These are phyloP conservation scores for Arachis hypogaea DNA, from an alignment of 306 rosid species.

Conservation along the genomic window DNA sequence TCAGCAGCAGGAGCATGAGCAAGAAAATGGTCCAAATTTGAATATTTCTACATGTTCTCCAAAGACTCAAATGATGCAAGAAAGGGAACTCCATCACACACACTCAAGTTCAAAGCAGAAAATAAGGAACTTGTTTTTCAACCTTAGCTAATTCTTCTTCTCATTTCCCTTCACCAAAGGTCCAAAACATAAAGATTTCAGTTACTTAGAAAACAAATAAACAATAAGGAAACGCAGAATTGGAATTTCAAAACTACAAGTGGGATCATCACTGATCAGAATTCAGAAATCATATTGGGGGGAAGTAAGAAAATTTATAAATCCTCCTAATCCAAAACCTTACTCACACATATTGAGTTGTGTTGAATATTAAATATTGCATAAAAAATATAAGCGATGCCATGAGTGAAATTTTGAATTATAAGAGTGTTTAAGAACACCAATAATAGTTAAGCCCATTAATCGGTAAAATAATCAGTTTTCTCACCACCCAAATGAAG, in stretches of 20 bases:
- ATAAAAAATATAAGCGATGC: no score
- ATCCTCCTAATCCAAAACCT: not conserved
- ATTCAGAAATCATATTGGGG: conserved; percentile 23
- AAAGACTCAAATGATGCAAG: conserved; percentile 14
- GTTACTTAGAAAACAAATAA: not conserved
- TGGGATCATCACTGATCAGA: not conserved
- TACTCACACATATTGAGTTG: not conserved
- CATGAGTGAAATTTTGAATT: no score
- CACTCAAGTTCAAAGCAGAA: conserved; percentile 22
- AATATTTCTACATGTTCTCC: conserved; percentile 37
- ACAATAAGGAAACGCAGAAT: not conserved
- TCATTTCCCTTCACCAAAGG: conserved; percentile 45
- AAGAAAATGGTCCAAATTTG: conserved; percentile 39
- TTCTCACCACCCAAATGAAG: conserved; percentile 26
- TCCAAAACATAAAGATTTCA: conserved; percentile 20
- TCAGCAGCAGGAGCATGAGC: conserved; percentile 24
- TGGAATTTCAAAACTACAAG: conserved; percentile 13
- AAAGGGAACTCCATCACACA: conserved; percentile 39
- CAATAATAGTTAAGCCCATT: no score
- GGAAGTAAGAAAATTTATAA: not conserved
- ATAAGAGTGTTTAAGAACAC: no score
- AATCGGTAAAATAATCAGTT: not conserved
- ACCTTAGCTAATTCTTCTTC: conserved; percentile 41
- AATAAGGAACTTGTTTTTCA: not conserved
- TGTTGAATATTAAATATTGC: no score